Evolutionary conservation across 768 basidiomycete genomes (phyloP), one percentile per base, ranked within the genome.

Genomic region (Holtermanniella nyarrowii): DNA sequence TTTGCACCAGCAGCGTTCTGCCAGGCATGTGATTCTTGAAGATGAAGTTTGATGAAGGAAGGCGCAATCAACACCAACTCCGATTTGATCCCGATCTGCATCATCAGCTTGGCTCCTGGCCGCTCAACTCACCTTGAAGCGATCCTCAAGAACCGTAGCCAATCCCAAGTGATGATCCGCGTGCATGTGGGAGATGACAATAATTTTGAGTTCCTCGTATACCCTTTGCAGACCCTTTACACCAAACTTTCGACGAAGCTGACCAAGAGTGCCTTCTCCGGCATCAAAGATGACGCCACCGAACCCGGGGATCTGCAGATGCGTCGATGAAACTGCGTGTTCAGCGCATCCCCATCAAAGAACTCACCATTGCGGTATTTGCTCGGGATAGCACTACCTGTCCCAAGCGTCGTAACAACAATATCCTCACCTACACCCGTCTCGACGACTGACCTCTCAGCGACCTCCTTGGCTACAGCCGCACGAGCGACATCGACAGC

Each of bases 231-330:
- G 48, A 20, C 54, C 60, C 10, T 60, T 50, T 24, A 55, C 52
- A 1, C 89, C 89, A 63, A 83, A 91, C 44, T 82, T 78, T 3
- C 93, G 78, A 2, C 77, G 76, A 3, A 96, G 77, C 63, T 96
- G 93, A 1, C 90, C 90, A 77, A 84, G 85, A 0, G 90, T 89
- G 0, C 89, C 90, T 73, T 97, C 93, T 0, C 93, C 93, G 0
- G 78, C 79, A 57, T 97, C 93, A 1, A 96, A 77, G n/a, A 96
- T 73, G 26, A 95, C 72, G 54, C 79, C 81, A 0, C 87, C 86
- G 49, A 76, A 76, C 0, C 74, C 71, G 0, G 91, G 89, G 27
- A 91, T 81, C 44, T 77, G 77, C 4, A 97, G 73, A 3, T 91
- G 76, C 0, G 85, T 89, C 0, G 82, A 77, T 14, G 85, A 85